These are phyloP conservation scores for Colletotrichum shisoi DNA, from an alignment of 2,329 filamentous ascomycete species.

Conservation along the genomic window DNA sequence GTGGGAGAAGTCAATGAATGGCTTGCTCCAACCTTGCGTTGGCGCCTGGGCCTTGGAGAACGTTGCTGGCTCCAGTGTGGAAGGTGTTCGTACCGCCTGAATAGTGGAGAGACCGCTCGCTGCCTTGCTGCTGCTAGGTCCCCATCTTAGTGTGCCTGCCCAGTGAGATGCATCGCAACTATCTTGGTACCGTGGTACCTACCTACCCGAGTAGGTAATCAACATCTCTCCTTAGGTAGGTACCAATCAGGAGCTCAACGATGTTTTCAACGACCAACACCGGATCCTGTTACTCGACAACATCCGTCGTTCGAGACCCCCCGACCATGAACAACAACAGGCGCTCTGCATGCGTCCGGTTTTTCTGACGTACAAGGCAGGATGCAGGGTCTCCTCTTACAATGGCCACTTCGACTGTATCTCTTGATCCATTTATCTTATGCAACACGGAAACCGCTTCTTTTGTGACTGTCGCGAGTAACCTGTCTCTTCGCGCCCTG, in stretches of 20 bases:
- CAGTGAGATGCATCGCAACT: not conserved
- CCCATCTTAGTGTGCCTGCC: not conserved
- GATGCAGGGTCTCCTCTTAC: not conserved
- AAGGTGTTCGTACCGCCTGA: not conserved
- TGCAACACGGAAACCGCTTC: not conserved
- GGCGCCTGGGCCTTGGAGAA: not conserved
- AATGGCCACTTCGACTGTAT: constrained; percentile 18
- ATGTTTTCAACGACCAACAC: not conserved
- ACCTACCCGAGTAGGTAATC: not conserved
- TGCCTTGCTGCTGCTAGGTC: not conserved
- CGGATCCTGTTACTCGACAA: not conserved
- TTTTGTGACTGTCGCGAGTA: constrained; percentile 16
- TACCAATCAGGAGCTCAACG: not conserved
- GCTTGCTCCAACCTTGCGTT: not conserved
- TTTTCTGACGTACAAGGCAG: not conserved
- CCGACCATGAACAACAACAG: not conserved
- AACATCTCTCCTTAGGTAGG: not conserved
- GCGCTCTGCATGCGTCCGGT: too few relatives aligned
- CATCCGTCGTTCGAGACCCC: not conserved
- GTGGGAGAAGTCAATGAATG: not conserved
- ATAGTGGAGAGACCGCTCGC: not conserved
- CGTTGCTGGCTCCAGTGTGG: not conserved
- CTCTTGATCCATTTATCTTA: constrained; percentile 16
- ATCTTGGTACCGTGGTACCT: not conserved
- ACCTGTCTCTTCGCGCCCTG: constrained; percentile 19